phyloP scores from a whole-genome alignment of 192 early-diverging fungal genomes.

The Mortierella alpina region DNA sequence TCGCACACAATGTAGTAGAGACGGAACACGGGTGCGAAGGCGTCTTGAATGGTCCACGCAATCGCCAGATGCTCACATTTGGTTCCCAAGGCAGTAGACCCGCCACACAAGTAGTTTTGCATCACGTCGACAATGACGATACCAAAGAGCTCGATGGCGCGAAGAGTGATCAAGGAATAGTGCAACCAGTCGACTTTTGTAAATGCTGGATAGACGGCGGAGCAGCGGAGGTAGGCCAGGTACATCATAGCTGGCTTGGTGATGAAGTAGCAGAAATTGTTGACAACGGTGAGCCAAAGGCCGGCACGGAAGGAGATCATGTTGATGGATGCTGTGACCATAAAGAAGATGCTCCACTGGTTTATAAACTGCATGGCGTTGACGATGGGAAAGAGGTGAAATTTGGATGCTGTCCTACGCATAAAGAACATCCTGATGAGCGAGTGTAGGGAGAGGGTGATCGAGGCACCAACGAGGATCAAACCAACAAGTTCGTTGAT shows the following conservation, averaged over 20 bases:
- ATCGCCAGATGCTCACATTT: constrained; percentile 22
- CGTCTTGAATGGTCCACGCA: constrained; percentile 45
- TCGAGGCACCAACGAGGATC: constrained; percentile 44
- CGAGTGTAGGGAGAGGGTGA: constrained; percentile 46
- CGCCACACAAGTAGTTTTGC: constrained; percentile 37
- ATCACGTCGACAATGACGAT: constrained; percentile 46
- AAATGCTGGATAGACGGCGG: constrained; percentile 38
- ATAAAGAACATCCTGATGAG: constrained; percentile 50
- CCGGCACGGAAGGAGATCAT: constrained; percentile 18
- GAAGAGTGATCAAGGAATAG: constrained; percentile 31
- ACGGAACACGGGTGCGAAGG: constrained; percentile 42
- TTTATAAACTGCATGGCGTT: constrained; percentile 53
- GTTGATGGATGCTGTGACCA: constrained; percentile 25
- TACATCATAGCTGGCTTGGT: constrained; percentile 52
- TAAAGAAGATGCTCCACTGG: constrained; percentile 39
- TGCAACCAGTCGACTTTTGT: constrained; percentile 35
- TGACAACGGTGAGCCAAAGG: constrained; percentile 46
- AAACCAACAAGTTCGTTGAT: constrained; percentile 44
- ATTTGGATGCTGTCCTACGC: constrained; percentile 36
- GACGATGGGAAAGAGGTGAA: constrained; percentile 54
- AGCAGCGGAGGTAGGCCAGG: constrained; percentile 51
- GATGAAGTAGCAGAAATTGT: constrained; percentile 55
- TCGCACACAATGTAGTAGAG: constrained; percentile 53
- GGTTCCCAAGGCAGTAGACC: constrained; percentile 35
- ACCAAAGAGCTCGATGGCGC: constrained; percentile 34